These are phyloP conservation scores for Mucor mucedo DNA, from an alignment of 371 early-diverging fungal genomes.

Conservation along the genomic window DNA sequence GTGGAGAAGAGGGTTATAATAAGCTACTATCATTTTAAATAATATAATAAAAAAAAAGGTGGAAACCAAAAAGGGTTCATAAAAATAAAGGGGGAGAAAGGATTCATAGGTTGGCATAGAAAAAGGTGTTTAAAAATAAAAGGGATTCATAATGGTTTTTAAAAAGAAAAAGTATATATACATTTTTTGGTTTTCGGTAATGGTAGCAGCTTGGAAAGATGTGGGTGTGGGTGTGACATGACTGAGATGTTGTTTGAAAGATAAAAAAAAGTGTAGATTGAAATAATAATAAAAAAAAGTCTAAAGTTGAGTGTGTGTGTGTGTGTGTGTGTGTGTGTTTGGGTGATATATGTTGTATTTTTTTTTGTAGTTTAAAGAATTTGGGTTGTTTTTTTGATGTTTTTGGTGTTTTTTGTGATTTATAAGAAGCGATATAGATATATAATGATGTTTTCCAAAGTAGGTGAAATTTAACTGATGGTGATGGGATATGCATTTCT, in stretches of 20 bases:
- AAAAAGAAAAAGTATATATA: not conserved
- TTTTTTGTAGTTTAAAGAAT: constrained; percentile 2
- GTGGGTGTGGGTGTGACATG: constrained; percentile 6
- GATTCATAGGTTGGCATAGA: constrained; percentile 1
- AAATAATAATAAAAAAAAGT: constrained; percentile 3
- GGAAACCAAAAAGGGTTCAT: constrained; percentile 1
- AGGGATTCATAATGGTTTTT: not conserved
- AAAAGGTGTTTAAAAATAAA: constrained; percentile 3
- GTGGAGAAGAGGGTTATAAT: constrained; percentile 25
- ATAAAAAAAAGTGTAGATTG: not conserved
- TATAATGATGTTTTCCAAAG: not conserved
- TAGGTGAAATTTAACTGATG: constrained; percentile 3
- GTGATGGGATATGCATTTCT: constrained; percentile 15
- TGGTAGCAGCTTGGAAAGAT: constrained; percentile 12
- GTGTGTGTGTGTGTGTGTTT: too few relatives aligned
- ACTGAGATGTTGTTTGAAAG: constrained; percentile 1
- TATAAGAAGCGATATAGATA: not conserved
- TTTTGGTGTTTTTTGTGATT: constrained; percentile 5
- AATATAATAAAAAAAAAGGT: not conserved
- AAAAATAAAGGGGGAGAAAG: not conserved
- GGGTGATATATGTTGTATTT: constrained; percentile 7
- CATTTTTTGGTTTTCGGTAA: constrained; percentile 4
- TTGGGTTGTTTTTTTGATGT: constrained; percentile 5
- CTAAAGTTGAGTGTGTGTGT: not conserved
- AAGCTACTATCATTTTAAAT: constrained; percentile 19